Conservation (phyloP, 2,329 filamentous ascomycete genomes). For the Chalara sp. region DNA sequence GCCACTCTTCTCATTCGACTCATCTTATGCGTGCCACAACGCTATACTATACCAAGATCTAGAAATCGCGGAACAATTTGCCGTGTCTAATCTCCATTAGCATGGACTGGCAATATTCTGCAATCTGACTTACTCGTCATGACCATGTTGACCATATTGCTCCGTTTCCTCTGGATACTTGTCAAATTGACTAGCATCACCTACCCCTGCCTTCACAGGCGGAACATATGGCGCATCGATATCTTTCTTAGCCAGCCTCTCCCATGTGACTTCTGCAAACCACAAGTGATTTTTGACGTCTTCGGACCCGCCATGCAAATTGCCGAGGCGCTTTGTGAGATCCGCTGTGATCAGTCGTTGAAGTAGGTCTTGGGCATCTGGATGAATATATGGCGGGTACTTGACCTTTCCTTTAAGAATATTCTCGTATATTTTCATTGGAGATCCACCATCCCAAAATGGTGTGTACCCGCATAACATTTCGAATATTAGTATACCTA, state of each 20-base stretch:
- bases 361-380: constrained; percentile 87
- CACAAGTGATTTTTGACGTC: constrained; percentile 95
- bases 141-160: constrained; percentile 71
- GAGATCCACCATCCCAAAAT: constrained; percentile 96
- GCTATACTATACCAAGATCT: not conserved
- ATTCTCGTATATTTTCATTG: constrained; percentile 99
- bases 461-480: constrained; percentile 99
- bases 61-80: constrained; percentile 17
- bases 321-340: constrained; percentile 89
- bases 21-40: too few relatives aligned
- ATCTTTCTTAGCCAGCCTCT: constrained; percentile 86
- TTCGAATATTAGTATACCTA: constrained; percentile 97
- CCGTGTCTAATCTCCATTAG: constrained; percentile 11
- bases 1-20: too few relatives aligned
- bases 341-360: constrained; percentile 91
- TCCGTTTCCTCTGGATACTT: constrained; percentile 97
- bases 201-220: constrained; percentile 85
- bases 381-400: constrained; percentile 92
- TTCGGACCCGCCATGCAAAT: constrained; percentile 81
- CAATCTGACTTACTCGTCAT: constrained; percentile 72
- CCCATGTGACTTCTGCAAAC: constrained; percentile 98
- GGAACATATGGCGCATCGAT: constrained; percentile 98
- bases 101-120: constrained; percentile 19
- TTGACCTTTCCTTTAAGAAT: constrained; percentile 94
- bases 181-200: constrained; percentile 96